These are phyloP conservation scores for Nicotiana obtusifolia DNA, from an alignment of 257 asterid genomes.

Conservation along the genomic window DNA sequence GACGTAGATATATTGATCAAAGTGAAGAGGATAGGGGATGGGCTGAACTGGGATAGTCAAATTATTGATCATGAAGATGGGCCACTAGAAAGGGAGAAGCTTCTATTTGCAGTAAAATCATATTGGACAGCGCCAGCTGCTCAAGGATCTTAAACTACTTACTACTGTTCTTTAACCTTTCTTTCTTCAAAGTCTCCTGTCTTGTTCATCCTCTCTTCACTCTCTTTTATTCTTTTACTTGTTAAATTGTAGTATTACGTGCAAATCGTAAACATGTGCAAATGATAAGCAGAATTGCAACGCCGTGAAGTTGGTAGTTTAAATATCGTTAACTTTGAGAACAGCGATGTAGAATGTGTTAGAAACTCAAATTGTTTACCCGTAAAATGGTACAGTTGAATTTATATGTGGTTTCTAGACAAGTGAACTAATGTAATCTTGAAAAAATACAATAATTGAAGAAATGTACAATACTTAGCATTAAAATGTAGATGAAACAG, in stretches of 20 bases:
- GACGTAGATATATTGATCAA: slow-evolving; percentile 57
- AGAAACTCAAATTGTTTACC: neutral
- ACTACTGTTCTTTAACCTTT: neutral
- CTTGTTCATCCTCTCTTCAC: neutral
- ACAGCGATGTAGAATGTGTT: neutral
- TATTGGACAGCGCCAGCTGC: slow-evolving; percentile 70
- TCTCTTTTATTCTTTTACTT: neutral
- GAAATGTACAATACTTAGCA: no score
- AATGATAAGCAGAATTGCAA: neutral
- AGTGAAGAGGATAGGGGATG: slow-evolving; percentile 68
- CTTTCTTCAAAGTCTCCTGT: neutral
- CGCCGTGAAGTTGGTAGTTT: neutral
- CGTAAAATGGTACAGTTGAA: no score
- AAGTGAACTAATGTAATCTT: no score
- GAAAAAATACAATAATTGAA: no score
- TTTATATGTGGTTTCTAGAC: no score
- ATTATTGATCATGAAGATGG: slow-evolving; percentile 89
- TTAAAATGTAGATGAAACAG: no score
- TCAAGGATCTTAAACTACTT: slow-evolving; percentile 10
- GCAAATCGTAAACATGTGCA: neutral
- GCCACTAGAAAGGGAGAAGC: slow-evolving; percentile 69
- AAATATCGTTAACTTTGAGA: neutral
- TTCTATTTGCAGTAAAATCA: slow-evolving; percentile 61
- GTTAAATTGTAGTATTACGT: neutral
- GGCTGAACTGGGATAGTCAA: slow-evolving; percentile 69